These are phyloP conservation scores for Moniliella sp. DNA, from an alignment of 1,284 basidiomycete genomes.

Conservation along the genomic window DNA sequence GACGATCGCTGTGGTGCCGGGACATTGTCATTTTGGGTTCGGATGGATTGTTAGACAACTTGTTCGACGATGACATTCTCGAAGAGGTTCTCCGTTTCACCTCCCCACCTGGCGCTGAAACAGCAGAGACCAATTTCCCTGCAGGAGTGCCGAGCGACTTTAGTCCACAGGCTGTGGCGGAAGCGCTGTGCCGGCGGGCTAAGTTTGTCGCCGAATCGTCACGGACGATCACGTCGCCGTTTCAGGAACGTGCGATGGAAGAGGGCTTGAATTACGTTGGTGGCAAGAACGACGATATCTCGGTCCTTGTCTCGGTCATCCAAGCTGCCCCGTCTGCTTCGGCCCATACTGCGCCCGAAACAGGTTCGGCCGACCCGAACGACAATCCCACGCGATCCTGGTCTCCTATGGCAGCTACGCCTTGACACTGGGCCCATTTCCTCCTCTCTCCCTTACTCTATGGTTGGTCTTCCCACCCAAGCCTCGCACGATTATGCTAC, in stretches of 20 bases:
- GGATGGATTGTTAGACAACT: constrained; percentile 76
- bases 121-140: not conserved
- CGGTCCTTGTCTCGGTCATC: constrained; percentile 35
- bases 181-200: constrained; percentile 39
- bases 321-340: no score
- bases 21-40: constrained; percentile 73
- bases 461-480: no score
- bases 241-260: constrained; percentile 41
- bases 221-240: constrained; percentile 38
- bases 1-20: constrained; percentile 55
- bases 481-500: no score
- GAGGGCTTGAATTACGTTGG: constrained; percentile 37
- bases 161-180: constrained; percentile 39
- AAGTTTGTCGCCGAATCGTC: constrained; percentile 39
- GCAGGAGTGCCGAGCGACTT: constrained; percentile 21
- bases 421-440: no score
- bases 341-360: no score
- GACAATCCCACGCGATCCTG: no score
- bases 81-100: constrained; percentile 61
- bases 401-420: no score
- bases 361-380: no score
- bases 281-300: constrained; percentile 37
- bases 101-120: constrained; percentile 8
- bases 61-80: constrained; percentile 81
- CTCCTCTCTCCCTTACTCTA: no score